Conservation (phyloP, 1,284 basidiomycete genomes). For the Leccinum solheimii region DNA sequence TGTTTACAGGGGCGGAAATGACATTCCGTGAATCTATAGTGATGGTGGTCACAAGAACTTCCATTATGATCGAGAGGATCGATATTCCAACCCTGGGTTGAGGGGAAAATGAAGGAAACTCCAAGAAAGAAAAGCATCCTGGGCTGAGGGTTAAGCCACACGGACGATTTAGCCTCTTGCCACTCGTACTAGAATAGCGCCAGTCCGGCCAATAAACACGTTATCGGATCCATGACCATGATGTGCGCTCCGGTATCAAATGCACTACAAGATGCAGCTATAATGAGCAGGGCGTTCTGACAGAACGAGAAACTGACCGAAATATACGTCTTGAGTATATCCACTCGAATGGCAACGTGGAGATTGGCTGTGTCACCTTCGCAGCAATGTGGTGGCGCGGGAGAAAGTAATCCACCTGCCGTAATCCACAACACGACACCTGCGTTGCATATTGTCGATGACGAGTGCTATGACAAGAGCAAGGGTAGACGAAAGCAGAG, state of each 20-base stretch:
- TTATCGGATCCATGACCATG: background rate
- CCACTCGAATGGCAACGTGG: background rate
- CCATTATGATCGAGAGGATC: conserved; percentile 5
- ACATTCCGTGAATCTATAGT: conserved; percentile 9
- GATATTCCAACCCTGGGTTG: conserved; percentile 29
- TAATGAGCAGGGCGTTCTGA: conserved; percentile 3
- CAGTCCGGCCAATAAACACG: conserved; percentile 5
- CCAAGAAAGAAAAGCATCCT: conserved; percentile 18
- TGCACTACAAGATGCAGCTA: background rate
- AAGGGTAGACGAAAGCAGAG: conserved; percentile 55
- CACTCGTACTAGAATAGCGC: conserved; percentile 2
- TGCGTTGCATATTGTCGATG: conserved; percentile 58
- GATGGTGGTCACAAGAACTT: conserved; percentile 3
- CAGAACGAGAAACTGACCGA: conserved; percentile 9
- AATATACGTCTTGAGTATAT: background rate
- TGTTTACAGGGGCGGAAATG: conserved; percentile 19
- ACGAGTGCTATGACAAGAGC: conserved; percentile 52
- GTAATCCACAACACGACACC: conserved; percentile 58
- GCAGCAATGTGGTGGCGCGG: background rate
- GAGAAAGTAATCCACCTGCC: background rate
- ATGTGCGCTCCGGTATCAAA: conserved; percentile 1
- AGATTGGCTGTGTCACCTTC: background rate
- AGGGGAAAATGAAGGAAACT: conserved; percentile 24
- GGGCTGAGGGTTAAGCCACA: conserved; percentile 31
- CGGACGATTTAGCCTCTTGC: conserved; percentile 18